These are phyloP conservation scores for Phytopythium sindhum DNA, from an alignment of 352 stramenopile genomes.

Conservation along the genomic window DNA sequence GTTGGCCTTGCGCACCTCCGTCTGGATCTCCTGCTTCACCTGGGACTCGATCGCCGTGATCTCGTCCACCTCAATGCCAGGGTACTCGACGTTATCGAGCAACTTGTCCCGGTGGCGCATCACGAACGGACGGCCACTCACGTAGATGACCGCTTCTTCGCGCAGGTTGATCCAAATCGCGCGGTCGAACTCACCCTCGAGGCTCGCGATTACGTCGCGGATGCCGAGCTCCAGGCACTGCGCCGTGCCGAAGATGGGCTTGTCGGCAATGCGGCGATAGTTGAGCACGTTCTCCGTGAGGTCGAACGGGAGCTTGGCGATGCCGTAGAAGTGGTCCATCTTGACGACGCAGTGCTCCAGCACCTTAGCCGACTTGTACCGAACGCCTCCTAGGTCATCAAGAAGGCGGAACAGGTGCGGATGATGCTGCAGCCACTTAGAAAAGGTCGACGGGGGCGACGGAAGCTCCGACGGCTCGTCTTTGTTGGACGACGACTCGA, in stretches of 20 bases:
- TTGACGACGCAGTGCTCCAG: constrained; percentile 83
- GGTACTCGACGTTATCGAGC: constrained; percentile 87
- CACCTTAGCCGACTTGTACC: constrained; percentile 82
- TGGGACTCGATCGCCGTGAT: constrained; percentile 81
- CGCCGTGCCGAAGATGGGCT: constrained; percentile 84
- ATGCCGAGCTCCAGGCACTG: constrained; percentile 79
- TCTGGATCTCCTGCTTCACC: constrained; percentile 83
- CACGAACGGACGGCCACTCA: constrained; percentile 80
- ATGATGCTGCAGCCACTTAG: constrained; percentile 78
- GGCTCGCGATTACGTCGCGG: constrained; percentile 54
- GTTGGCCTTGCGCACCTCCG: constrained; percentile 65
- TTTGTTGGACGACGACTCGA: constrained; percentile 6
- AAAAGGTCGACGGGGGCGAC: constrained; percentile 45
- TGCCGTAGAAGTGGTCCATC: constrained; percentile 88
- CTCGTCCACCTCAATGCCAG: constrained; percentile 87
- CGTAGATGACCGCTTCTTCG: constrained; percentile 91
- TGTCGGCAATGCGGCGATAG: constrained; percentile 73
- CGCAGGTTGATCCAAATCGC: constrained; percentile 90
- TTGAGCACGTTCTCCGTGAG: constrained; percentile 79
- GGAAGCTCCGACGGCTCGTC: constrained; percentile 4
- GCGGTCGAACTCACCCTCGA: constrained; percentile 52
- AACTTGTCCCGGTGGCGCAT: constrained; percentile 77
- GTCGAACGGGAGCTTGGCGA: constrained; percentile 57
- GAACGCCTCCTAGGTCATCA: constrained; percentile 71
- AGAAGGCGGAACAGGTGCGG: constrained; percentile 71